Percentiles rank a stretch among this genome's conserved stretches.
Conservation (phyloP, 768 basidiomycete genomes). For the Macrolepiota fuliginosa region DNA sequence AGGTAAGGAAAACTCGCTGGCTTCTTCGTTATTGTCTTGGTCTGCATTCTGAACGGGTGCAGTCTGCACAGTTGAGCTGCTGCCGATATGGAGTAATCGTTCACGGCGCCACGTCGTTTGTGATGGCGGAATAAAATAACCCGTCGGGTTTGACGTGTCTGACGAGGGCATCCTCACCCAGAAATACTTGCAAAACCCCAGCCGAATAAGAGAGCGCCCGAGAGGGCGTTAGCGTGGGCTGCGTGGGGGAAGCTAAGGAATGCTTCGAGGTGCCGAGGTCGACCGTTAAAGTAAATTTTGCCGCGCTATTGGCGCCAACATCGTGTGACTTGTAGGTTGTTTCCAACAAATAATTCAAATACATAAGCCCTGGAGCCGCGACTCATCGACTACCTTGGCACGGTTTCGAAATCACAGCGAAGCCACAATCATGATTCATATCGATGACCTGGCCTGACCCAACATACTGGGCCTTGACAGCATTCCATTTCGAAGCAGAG, state of each 20-base stretch:
- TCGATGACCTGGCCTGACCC: not conserved
- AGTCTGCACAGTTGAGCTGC: constrained; percentile 17
- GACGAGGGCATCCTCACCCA: not conserved
- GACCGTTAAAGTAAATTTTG: not conserved
- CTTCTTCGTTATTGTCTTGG: not conserved
- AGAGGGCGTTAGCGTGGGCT: not conserved
- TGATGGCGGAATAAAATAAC: constrained; percentile 35
- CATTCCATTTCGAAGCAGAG: not conserved
- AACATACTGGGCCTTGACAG: not conserved
- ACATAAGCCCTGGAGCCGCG: not conserved
- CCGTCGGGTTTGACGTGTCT: constrained; percentile 28
- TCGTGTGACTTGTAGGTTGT: not conserved
- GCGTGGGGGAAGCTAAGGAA: not conserved
- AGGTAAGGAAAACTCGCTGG: not conserved
- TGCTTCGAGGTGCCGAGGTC: not conserved
- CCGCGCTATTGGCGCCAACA: not conserved
- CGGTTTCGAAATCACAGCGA: not conserved
- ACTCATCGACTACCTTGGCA: not conserved
- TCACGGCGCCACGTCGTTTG: constrained; percentile 59
- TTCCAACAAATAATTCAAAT: not conserved
- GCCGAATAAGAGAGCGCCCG: not conserved
- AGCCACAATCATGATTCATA: not conserved
- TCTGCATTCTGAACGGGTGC: not conserved
- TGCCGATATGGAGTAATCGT: constrained; percentile 57
- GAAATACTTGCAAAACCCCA: not conserved